These are phyloP conservation scores for Calonectria pteridis DNA, from an alignment of 2,329 filamentous ascomycete species.

Conservation along the genomic window DNA sequence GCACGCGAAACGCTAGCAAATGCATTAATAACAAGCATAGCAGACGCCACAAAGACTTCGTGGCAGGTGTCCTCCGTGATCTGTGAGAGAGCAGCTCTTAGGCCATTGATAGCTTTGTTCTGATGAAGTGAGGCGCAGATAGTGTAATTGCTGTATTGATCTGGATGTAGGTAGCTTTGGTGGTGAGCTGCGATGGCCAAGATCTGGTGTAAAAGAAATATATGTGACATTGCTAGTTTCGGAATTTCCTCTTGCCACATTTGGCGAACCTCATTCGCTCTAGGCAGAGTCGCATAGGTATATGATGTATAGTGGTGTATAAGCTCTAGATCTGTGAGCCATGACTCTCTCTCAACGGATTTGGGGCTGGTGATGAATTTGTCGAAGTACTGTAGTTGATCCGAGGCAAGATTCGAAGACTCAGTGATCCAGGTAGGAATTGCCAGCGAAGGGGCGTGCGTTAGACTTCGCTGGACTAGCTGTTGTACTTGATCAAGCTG, in stretches of 20 bases:
- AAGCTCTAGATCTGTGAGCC: conserved; percentile 52
- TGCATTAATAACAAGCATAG: conserved; percentile 47
- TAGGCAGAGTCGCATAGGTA: conserved; percentile 48
- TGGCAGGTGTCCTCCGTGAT: conserved; percentile 48
- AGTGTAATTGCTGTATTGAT: conserved; percentile 37
- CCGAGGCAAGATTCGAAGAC: conserved; percentile 21
- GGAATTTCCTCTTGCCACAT: conserved; percentile 48
- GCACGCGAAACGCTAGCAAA: conserved; percentile 36
- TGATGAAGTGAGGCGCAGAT: conserved; percentile 50
- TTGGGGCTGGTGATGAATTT: conserved; percentile 37
- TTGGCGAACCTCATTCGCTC: conserved; percentile 41
- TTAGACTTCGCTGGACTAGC: background rate
- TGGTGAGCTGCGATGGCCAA: conserved; percentile 49
- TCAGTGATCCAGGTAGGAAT: conserved; percentile 4
- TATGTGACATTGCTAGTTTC: conserved; percentile 43
- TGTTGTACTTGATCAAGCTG: background rate
- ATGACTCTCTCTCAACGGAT: conserved; percentile 33
- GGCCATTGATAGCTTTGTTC: conserved; percentile 46
- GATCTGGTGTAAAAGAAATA: conserved; percentile 48
- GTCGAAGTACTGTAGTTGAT: conserved; percentile 37
- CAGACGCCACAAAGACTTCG: conserved; percentile 49
- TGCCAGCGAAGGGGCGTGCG: background rate
- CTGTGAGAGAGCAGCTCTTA: conserved; percentile 42
- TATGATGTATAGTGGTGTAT: conserved; percentile 51
- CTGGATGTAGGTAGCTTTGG: conserved; percentile 43